Evolutionary conservation across 306 rosid genomes (phyloP).

Genomic region (Vigna radiata): DNA sequence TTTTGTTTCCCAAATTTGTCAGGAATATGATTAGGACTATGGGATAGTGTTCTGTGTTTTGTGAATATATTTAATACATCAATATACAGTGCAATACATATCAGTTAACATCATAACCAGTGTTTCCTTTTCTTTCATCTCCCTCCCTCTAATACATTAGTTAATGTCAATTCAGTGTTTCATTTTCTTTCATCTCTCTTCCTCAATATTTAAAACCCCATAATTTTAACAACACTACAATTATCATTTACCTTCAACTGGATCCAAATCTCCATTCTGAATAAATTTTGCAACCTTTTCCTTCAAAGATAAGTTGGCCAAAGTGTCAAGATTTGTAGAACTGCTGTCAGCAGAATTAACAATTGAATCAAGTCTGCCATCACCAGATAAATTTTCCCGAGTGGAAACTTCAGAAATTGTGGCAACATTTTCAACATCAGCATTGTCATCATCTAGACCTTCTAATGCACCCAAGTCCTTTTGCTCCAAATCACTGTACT

Average conservation of each 20-base stretch:
- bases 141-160: constrained; percentile 4
- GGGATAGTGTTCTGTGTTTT: not conserved
- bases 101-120: not conserved
- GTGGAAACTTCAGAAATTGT: constrained; percentile 41
- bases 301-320: constrained; percentile 53
- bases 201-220: not conserved
- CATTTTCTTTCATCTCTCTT: not conserved
- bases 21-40: not conserved
- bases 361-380: constrained; percentile 39
- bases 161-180: not conserved
- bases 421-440: constrained; percentile 49
- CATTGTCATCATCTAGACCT: constrained; percentile 45
- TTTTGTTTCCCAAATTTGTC: not conserved
- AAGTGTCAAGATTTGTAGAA: constrained; percentile 39
- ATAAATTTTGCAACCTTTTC: constrained; percentile 80
- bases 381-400: constrained; percentile 41
- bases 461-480: constrained; percentile 44
- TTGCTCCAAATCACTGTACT: constrained; percentile 40
- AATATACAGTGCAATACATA: not conserved
- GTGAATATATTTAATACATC: not conserved
- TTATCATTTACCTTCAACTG: constrained; percentile 64
- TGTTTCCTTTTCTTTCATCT: not conserved
- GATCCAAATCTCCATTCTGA: constrained; percentile 80
- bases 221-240: not conserved
- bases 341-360: constrained; percentile 47